Evolutionary conservation across 345 rosid genomes (phyloP), one percentile per base, ranked within the genome.

Genomic region (Mercurialis annua): DNA sequence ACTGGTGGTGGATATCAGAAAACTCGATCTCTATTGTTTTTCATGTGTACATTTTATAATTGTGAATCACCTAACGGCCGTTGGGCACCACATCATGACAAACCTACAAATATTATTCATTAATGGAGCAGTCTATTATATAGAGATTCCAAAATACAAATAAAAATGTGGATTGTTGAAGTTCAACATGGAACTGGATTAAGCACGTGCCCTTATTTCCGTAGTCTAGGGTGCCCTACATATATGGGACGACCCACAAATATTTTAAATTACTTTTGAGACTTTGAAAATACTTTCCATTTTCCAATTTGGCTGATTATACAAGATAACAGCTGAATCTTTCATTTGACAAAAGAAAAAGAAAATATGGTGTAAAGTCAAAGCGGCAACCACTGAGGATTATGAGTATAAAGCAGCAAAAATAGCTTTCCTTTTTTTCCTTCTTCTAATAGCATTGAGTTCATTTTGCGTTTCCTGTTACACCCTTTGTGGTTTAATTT

Each of bases 271-370:
- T 56, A 60, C 42, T 53, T 31, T 68, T 67, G 21, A 27, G 27
- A 27, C 62, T 54, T 71, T 63, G n/a, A n/a, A 38, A 21, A 21
- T 46, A 9, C 47, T 47, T 63, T 56, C 11, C 46, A 12, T 33
- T 73, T 59, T 27, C 63, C 24, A 20, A n/a, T n/a, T n/a, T n/a
- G n/a, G n/a, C n/a, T 69, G 77, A 69, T 69, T 77, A 40, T 30
- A 77, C 72, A 38, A 17, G 61, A 62, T 72, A 69, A 69, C 71
- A 9, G 62, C 68, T 65, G 58, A 65, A 70, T 70, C 67, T 53
- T 65, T 65, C 67, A 24, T 59, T 64, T 52, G 10, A 44, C 27
- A 29, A n/a, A 10, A 17, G 14, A 29, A 29, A 62, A 51, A 23
- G 1, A 40, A 47, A 6, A 58, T 33, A 27, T 36, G 16, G 53